Conservation (phyloP, 106 monocot species). For the Allium sativum region DNA sequence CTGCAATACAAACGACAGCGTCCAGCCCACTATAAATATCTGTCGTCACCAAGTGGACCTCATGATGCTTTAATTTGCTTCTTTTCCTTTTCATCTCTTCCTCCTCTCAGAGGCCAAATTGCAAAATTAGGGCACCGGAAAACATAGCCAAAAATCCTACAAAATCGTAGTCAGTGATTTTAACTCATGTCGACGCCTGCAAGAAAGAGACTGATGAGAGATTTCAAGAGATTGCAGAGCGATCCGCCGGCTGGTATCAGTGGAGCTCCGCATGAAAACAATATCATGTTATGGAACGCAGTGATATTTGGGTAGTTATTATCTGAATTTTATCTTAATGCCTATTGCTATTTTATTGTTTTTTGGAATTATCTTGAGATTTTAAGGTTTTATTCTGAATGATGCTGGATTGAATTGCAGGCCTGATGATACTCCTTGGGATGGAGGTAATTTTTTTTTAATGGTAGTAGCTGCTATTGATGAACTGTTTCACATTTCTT, state of each 20-base stretch:
- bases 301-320: conserved; percentile 60
- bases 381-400: background rate
- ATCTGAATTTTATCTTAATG: background rate
- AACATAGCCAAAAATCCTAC: too few relatives aligned
- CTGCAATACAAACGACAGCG: too few relatives aligned
- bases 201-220: conserved; percentile 75
- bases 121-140: too few relatives aligned
- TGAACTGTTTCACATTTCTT: too few relatives aligned
- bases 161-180: too few relatives aligned
- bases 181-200: conserved; percentile 58
- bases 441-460: conserved; percentile 16
- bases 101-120: too few relatives aligned
- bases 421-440: conserved; percentile 25
- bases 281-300: conserved; percentile 85
- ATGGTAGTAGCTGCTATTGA: too few relatives aligned
- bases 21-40: too few relatives aligned
- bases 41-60: too few relatives aligned
- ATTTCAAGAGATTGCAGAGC: conserved; percentile 68
- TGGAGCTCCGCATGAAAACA: conserved; percentile 72
- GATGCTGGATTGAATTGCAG: conserved; percentile 8
- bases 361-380: background rate
- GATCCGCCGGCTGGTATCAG: conserved; percentile 79
- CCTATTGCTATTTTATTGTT: background rate
- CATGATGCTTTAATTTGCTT: too few relatives aligned
- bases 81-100: too few relatives aligned